Percentiles rank a stretch among this genome's conserved stretches.
Evolutionary conservation across 352 stramenopile species (phyloP).

Genomic region (Globisporangium echinulatum): DNA sequence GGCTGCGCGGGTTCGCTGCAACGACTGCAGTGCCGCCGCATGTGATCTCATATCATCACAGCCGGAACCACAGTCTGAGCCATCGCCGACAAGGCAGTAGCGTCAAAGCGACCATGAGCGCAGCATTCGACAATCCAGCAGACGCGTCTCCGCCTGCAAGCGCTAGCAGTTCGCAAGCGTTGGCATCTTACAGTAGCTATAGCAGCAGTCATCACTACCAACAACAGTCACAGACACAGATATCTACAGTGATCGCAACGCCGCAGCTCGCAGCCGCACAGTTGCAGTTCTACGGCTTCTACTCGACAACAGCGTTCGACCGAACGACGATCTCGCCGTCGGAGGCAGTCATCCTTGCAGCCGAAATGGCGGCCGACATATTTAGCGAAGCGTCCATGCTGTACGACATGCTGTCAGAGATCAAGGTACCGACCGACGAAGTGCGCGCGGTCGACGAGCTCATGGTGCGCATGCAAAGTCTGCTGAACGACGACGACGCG

Average conservation of each 20-base stretch:
- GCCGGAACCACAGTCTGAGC: background rate
- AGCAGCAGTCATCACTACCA: background rate
- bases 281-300: slow-evolving; percentile 22
- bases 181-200: background rate
- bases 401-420: slow-evolving; percentile 65
- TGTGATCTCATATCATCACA: slow-evolving; percentile 6
- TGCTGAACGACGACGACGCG: slow-evolving; percentile 15
- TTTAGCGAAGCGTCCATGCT: slow-evolving; percentile 56
- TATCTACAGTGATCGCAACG: background rate
- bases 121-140: slow-evolving; percentile 6
- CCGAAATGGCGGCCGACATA: slow-evolving; percentile 60
- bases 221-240: background rate
- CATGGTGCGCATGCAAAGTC: slow-evolving; percentile 33
- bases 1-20: slow-evolving; percentile 19
- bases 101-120: slow-evolving; percentile 3
- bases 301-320: slow-evolving; percentile 32
- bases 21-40: background rate
- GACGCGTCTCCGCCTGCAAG: background rate
- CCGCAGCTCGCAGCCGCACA: slow-evolving; percentile 3
- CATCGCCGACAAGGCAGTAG: slow-evolving; percentile 2
- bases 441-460: slow-evolving; percentile 47
- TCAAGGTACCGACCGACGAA: slow-evolving; percentile 40
- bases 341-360: slow-evolving; percentile 35
- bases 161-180: too few relatives aligned
- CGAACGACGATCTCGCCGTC: slow-evolving; percentile 28